A percentile compares a stretch with the other conserved stretches of the same genome.
phyloP scores from a whole-genome alignment of 805 yeast species.

The Brettanomyces sp. region DNA sequence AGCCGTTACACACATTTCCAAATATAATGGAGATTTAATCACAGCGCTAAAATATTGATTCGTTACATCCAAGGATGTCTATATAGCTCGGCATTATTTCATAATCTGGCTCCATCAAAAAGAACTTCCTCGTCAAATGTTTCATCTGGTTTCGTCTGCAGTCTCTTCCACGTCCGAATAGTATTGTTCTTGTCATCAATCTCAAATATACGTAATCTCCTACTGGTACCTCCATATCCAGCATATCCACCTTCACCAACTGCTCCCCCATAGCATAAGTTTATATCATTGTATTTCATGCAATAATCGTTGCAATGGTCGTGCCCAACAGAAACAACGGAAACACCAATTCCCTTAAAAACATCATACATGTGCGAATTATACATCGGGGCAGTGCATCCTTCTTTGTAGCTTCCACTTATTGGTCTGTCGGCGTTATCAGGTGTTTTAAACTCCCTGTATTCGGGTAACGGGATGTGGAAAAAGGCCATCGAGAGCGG shows the following conservation, averaged over 20 bases:
- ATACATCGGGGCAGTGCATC: constrained; percentile 65
- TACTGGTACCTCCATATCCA: constrained; percentile 80
- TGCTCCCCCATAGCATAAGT: constrained; percentile 94
- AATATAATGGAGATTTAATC: too few species aligned
- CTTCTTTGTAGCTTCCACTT: constrained; percentile 65
- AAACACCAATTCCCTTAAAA: constrained; percentile 58
- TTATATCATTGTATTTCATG: constrained; percentile 44
- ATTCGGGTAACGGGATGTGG: constrained; percentile 92
- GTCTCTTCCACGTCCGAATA: constrained; percentile 65
- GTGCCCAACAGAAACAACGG: constrained; percentile 78
- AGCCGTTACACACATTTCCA: too few species aligned
- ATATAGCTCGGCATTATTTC: too few species aligned
- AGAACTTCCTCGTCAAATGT: constrained; percentile 4
- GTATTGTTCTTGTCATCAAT: constrained; percentile 37
- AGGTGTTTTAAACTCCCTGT: constrained; percentile 31
- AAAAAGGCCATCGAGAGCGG: constrained; percentile 81
- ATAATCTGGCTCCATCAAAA: neutral
- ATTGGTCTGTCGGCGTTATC: constrained; percentile 16
- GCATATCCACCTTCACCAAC: constrained; percentile 95
- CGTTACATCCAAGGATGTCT: too few species aligned
- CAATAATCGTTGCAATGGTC: constrained; percentile 96
- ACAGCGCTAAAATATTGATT: too few species aligned
- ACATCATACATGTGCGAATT: constrained; percentile 59
- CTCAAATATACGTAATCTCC: constrained; percentile 69
- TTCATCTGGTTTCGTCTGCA: constrained; percentile 42